Evolutionary conservation across 78 protist species (phyloP).

Genomic region (Speleostelium caveatum): DNA sequence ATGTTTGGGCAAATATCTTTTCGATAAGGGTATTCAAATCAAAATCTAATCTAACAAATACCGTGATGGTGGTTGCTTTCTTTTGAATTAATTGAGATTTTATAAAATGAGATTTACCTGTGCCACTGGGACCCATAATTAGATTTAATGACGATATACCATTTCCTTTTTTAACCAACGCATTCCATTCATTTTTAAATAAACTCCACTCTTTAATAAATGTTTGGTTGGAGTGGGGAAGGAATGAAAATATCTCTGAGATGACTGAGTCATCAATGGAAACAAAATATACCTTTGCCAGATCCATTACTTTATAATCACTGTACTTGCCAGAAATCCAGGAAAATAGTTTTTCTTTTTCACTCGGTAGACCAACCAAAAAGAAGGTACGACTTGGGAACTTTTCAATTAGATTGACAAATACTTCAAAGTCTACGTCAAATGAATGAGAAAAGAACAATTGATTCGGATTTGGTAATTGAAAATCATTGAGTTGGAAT

Average conservation of each 20-base stretch:
- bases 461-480: constrained; percentile 48
- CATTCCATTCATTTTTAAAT: constrained; percentile 12
- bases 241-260: constrained; percentile 13
- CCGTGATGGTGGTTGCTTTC: background rate
- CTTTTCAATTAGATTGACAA: constrained; percentile 14
- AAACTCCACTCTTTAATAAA: background rate
- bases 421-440: constrained; percentile 12
- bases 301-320: background rate
- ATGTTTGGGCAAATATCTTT: background rate
- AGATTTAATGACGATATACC: background rate
- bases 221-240: background rate
- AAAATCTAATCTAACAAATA: background rate
- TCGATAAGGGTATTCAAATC: background rate
- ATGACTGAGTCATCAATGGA: background rate
- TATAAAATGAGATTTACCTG: constrained; percentile 42
- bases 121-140: constrained; percentile 28
- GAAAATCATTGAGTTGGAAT: constrained; percentile 16
- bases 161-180: background rate
- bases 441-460: constrained; percentile 25
- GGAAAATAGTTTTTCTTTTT: constrained; percentile 1
- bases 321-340: constrained; percentile 42
- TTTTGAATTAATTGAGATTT: background rate
- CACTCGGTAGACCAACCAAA: constrained; percentile 34
- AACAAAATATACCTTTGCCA: constrained; percentile 33
- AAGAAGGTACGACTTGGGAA: background rate